Percentiles rank a stretch among this genome's conserved stretches.
Conservation (phyloP, 495 filamentous ascomycete genomes). For the Aspergillus ellipticus region DNA sequence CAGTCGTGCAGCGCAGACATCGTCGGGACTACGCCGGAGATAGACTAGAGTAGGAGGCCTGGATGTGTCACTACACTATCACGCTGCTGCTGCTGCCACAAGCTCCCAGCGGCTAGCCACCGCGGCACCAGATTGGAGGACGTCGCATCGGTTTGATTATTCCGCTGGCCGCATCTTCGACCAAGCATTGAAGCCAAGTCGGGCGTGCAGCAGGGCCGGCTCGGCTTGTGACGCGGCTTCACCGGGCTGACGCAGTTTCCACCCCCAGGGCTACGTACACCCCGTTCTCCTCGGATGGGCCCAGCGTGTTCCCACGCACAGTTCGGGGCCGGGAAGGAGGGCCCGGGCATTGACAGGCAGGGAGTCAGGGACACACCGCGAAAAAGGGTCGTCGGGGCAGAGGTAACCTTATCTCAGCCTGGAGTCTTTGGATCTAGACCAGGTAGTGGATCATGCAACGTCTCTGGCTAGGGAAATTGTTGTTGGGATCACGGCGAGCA, state of each 20-base stretch:
- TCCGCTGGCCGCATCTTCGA: background rate
- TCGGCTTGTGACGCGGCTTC: conserved; percentile 13
- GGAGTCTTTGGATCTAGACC: background rate
- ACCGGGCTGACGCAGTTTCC: background rate
- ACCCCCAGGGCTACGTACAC: background rate
- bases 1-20: too few relatives aligned
- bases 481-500: background rate
- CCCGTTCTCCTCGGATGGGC: background rate
- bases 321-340: background rate
- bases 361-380: background rate
- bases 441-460: background rate
- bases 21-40: too few relatives aligned
- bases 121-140: background rate
- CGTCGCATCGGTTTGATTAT: background rate
- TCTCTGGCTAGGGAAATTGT: background rate
- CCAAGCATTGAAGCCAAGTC: conserved; percentile 13
- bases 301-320: too few relatives aligned
- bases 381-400: background rate
- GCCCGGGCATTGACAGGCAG: background rate
- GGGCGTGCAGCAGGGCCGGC: background rate
- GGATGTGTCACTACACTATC: too few relatives aligned
- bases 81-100: too few relatives aligned
- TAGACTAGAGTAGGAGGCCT: too few relatives aligned
- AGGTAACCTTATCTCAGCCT: background rate
- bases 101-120: background rate